Percentiles rank a stretch among this genome's conserved stretches.
Conservation (phyloP, 441 rosid species). For the Daphne laureola region DNA sequence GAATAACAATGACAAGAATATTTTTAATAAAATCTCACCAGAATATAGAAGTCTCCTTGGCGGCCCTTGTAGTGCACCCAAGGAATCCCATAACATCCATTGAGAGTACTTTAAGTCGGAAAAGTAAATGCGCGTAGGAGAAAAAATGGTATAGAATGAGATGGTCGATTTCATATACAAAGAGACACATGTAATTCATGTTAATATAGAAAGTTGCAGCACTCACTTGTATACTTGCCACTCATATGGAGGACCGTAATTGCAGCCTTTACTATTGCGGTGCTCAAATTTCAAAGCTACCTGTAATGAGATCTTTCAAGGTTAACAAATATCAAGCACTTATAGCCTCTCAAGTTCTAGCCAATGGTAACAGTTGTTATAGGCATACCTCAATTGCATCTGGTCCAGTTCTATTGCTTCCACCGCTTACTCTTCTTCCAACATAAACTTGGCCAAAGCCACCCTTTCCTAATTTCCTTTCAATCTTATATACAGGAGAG, state of each 20-base stretch:
- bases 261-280: slow-evolving; percentile 93
- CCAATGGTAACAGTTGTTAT: slow-evolving; percentile 8
- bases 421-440: slow-evolving; percentile 79
- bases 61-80: slow-evolving; percentile 90
- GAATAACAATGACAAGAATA: slow-evolving; percentile 6
- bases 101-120: slow-evolving; percentile 46
- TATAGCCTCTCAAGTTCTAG: not conserved
- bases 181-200: slow-evolving; percentile 2
- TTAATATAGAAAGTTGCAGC: slow-evolving; percentile 11
- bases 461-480: slow-evolving; percentile 92
- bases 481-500: slow-evolving; percentile 82
- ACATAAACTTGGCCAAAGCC: slow-evolving; percentile 98
- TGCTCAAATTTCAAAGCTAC: slow-evolving; percentile 95
- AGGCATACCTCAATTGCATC: slow-evolving; percentile 83
- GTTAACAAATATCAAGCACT: slow-evolving; percentile 5
- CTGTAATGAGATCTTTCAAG: slow-evolving; percentile 27
- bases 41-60: slow-evolving; percentile 91
- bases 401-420: slow-evolving; percentile 72
- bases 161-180: slow-evolving; percentile 1
- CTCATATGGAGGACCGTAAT: slow-evolving; percentile 93
- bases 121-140: not conserved
- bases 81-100: slow-evolving; percentile 88
- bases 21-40: slow-evolving; percentile 43
- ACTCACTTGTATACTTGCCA: slow-evolving; percentile 97
- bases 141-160: slow-evolving; percentile 5